Evolutionary conservation across 371 early-diverging fungal genomes (phyloP), one percentile per base, ranked within the genome.

Genomic region (Rhizopus microsporus): DNA sequence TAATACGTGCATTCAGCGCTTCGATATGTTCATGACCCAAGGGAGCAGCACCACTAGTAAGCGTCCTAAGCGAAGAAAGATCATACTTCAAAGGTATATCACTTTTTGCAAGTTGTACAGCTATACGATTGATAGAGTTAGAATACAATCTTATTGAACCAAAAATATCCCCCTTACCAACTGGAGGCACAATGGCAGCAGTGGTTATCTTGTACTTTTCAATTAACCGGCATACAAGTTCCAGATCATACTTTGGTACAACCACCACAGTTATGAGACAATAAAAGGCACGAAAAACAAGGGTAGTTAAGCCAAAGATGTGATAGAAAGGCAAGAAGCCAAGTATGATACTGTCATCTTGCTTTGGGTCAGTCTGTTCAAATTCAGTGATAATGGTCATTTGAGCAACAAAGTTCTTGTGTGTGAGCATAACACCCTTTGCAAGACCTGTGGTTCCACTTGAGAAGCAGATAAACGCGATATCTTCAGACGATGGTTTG

Each of bases 391-490:
- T 58, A 35, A 58, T 50, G 3, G 54, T 15, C 12, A 59, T 55
- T 43, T 67, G 67, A 30, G 67, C 50, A 10, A 67, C 73, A 59
- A 87, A 87, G 31, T 68, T 68, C 9, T 32, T 40, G 37, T 78
- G 78, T 5, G 67, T 78, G 7, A 78, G 58, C 73, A 75, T 73
- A 8, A 72, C 73, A 16, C 84, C 78, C 55, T 85, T 85, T 31
- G 81, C 78, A 35, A 71, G 55, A 63, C 94, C 94, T 0, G 95
- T 93, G 6, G 95, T 96, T 32, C 96, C 96, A 42, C 89, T 89
- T 10, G 92, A 92, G 75, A 90, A 96, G 71, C 92, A 92, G 40
- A 96, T 78, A 57, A 88, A 90, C 4, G 93, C 93, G 17, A 90
- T 63, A 29, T 80, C 82, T 6, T 80, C 72, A 8, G 88, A 64